Conservation (phyloP, 148 eudicot species). For the Dysphania ambrosioides region DNA sequence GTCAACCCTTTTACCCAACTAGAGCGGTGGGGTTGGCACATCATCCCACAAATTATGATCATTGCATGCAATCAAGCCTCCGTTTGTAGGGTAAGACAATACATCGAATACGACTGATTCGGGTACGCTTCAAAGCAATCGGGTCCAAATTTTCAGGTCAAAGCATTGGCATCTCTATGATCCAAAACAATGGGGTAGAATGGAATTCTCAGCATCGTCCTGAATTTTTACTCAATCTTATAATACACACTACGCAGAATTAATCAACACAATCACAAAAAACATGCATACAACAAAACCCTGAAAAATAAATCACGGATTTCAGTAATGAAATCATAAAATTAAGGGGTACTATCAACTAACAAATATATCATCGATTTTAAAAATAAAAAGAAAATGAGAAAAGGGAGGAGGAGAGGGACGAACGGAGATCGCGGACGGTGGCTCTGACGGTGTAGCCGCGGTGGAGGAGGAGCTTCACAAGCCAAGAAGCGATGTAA, state of each 20-base stretch:
- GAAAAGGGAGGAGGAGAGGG: neutral
- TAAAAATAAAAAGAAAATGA: neutral
- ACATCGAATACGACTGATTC: no score
- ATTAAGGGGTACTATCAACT: neutral
- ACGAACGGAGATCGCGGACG: constrained; percentile 31
- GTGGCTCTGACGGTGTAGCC: constrained; percentile 45
- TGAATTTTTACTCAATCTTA: no score
- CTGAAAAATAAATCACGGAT: neutral
- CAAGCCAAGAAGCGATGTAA: constrained; percentile 44
- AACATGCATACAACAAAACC: neutral
- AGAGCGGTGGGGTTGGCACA: no score
- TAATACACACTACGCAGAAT: no score
- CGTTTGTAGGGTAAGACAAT: no score
- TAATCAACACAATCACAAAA: neutral
- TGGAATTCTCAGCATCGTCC: neutral
- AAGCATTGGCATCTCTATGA: neutral
- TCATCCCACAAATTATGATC: no score
- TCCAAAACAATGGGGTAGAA: neutral
- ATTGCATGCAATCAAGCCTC: no score
- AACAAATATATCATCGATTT: neutral
- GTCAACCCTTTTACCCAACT: no score
- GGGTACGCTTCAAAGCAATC: no score
- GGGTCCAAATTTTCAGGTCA: no score
- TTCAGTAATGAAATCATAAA: neutral
- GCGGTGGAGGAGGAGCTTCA: constrained; percentile 35